phyloP scores from a whole-genome alignment of 441 rosid genomes.

The Pelargonium myrrhifolium region DNA sequence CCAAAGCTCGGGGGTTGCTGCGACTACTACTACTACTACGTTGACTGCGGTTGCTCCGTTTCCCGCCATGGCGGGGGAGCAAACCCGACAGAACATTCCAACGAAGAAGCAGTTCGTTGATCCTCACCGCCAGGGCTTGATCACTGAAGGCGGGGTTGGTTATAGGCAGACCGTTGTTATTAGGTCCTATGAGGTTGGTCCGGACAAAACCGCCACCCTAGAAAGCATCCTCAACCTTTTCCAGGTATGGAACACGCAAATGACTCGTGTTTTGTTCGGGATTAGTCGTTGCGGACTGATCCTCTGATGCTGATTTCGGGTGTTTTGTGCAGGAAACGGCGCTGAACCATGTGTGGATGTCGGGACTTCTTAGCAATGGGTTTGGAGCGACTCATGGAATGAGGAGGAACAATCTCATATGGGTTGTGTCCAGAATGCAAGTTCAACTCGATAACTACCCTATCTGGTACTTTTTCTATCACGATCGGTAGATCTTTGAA shows the following conservation, averaged over 20 bases:
- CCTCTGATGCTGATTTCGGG: background rate
- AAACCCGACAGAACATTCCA: slow-evolving; percentile 48
- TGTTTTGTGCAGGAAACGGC: slow-evolving; percentile 49
- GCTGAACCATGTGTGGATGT: slow-evolving; percentile 74
- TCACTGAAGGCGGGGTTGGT: slow-evolving; percentile 45
- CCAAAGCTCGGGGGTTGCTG: slow-evolving; percentile 16
- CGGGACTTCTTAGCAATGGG: slow-evolving; percentile 69
- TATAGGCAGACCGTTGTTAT: slow-evolving; percentile 55
- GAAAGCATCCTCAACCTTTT: slow-evolving; percentile 59
- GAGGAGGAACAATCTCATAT: slow-evolving; percentile 62
- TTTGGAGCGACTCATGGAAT: slow-evolving; percentile 73
- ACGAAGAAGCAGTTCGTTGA: slow-evolving; percentile 53
- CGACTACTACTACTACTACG: slow-evolving; percentile 21
- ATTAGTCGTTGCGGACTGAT: background rate
- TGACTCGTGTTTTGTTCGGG: background rate
- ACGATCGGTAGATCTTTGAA: too few species aligned
- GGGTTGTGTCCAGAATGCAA: slow-evolving; percentile 75
- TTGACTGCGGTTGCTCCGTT: slow-evolving; percentile 20
- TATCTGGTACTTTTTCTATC: slow-evolving; percentile 35
- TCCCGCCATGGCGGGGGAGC: slow-evolving; percentile 24
- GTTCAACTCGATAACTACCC: slow-evolving; percentile 54
- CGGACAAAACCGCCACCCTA: slow-evolving; percentile 52
- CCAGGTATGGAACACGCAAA: slow-evolving; percentile 33
- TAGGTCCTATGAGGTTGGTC: slow-evolving; percentile 67
- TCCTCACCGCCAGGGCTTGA: slow-evolving; percentile 51